Conservation (phyloP, 176 grass and related monocot species). For the Oryza meridionalis region DNA sequence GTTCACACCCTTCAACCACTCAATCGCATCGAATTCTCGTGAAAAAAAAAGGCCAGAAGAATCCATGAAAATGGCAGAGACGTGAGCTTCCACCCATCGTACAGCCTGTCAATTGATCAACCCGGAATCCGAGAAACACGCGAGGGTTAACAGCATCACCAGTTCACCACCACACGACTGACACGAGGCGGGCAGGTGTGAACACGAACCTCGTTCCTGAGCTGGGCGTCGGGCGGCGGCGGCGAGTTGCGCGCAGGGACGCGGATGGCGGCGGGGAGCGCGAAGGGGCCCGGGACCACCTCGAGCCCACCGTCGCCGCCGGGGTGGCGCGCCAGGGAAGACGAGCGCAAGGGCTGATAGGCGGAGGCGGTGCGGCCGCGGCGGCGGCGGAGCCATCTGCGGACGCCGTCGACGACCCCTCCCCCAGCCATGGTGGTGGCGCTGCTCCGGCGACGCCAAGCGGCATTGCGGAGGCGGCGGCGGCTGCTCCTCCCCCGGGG, state of each 20-base stretch:
- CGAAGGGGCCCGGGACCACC: constrained; percentile 23
- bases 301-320: not conserved
- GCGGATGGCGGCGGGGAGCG: constrained; percentile 6
- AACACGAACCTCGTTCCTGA: constrained; percentile 37
- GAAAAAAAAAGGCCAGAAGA: not conserved
- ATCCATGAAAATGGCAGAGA: not conserved
- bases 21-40: not conserved
- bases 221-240: constrained; percentile 5
- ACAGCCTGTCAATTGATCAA: not conserved
- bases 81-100: not conserved
- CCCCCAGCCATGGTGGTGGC: constrained; percentile 1
- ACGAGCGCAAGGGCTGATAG: not conserved
- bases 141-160: not conserved
- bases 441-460: not conserved
- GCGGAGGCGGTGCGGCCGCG: constrained; percentile 10
- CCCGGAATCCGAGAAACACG: not conserved
- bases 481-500: no score
- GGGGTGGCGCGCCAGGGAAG: not conserved
- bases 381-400: constrained; percentile 39
- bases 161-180: not conserved
- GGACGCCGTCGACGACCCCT: constrained; percentile 35
- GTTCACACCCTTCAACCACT: not conserved
- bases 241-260: constrained; percentile 23
- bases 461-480: constrained; percentile 4
- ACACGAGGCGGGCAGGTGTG: not conserved